Percentiles rank a stretch among this genome's conserved stretches.
phyloP scores from a whole-genome alignment of 78 protist genomes.

The Monocercomonoides exilis region DNA sequence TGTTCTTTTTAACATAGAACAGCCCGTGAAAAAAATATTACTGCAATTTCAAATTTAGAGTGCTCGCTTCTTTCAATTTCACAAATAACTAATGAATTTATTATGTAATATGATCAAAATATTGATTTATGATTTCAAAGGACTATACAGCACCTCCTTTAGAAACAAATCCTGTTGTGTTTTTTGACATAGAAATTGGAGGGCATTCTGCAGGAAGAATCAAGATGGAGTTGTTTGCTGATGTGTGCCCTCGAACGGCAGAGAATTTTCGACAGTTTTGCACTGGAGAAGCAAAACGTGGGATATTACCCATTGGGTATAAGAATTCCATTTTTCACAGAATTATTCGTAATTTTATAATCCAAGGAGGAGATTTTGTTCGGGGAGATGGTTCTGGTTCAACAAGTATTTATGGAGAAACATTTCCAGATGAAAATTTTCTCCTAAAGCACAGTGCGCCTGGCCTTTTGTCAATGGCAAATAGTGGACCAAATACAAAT shows the following conservation, averaged over 20 bases:
- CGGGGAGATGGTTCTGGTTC: constrained; percentile 78
- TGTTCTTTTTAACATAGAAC: no score
- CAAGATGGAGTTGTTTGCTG: constrained; percentile 77
- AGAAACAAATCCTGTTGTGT: constrained; percentile 68
- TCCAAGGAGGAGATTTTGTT: constrained; percentile 70
- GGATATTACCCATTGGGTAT: constrained; percentile 66
- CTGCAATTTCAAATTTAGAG: no score
- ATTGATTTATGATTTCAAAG: no score
- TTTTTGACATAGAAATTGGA: constrained; percentile 73
- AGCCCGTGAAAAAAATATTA: no score
- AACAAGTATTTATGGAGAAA: constrained; percentile 62
- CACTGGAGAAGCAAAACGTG: constrained; percentile 4
- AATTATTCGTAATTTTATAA: constrained; percentile 78
- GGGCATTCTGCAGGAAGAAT: constrained; percentile 68
- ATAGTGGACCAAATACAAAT: constrained; percentile 78
- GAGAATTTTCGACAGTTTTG: constrained; percentile 61
- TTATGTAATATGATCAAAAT: no score
- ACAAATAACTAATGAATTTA: no score
- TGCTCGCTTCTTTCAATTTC: no score
- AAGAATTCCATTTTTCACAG: constrained; percentile 83
- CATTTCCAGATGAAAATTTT: constrained; percentile 72
- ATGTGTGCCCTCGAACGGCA: constrained; percentile 76
- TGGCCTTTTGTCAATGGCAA: constrained; percentile 56
- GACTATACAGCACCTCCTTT: no score
- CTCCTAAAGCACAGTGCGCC: background rate